Base-by-base conservation (phyloP, 306 rosid species). In the Luffa aegyptiaca region DNA sequence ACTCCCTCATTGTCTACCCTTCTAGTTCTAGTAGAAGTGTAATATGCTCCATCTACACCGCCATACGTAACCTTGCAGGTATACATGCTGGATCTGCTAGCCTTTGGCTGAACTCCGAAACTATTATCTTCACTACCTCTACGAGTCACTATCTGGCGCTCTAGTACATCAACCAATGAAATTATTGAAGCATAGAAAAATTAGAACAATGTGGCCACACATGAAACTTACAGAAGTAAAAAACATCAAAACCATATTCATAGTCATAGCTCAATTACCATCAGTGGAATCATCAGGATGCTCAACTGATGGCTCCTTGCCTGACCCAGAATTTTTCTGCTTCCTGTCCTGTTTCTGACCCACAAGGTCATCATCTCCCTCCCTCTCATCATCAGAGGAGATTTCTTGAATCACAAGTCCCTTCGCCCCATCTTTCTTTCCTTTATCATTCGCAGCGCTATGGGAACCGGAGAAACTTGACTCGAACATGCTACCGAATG, bases 1-100 rank as follows among this genome's bases (percentile, higher is more conserved):
- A 95, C 98, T 79, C 98, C 97, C 62, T 87, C 92, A 76, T 77
- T 7, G 3, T 96, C 93, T 11, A 31, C 83, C 76, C 80, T 88
- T 83, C 88, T 90, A 61, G 86, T 90, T 88, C 88, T 90, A 0
- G 88, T 81, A 76, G 96, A 92, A 36, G 92, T 85, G 80, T 90
- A 91, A 68, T 92, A 95, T n/a, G 97, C 91, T 78, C 98, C 98
- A 80, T 90, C 84, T 63, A 92, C 80, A 57, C 97, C 98, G 13
- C 97, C 97, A 84, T 89, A 95, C 0, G 96, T 92, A 61, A 92
- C 97, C 87, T 82, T 90, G 83, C 89, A 76, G 56, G 90, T 83
- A 79, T 88, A 92, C 51, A 80, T 72, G 53, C 88, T 84, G 72
- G 63, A 58, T 31, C 42, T 88, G 53, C 58, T 63, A 78, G 55